These are phyloP conservation scores for Boeremia lycopersici DNA, from an alignment of 2,329 filamentous ascomycete genomes.

Conservation along the genomic window DNA sequence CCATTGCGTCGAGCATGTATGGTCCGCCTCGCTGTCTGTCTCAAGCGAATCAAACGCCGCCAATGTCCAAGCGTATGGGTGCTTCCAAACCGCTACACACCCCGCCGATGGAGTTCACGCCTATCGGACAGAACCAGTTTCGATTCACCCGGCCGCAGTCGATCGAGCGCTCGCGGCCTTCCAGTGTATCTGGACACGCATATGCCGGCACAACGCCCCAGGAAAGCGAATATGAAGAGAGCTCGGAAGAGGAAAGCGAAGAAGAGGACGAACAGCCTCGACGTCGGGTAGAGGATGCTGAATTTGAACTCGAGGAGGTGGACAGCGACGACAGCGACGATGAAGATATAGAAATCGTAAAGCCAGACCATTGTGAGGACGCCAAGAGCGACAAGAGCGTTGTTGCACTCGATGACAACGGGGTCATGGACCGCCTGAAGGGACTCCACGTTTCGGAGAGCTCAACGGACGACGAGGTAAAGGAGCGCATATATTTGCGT, in stretches of 20 bases:
- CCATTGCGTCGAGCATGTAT: constrained; percentile 43
- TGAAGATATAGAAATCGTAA: constrained; percentile 51
- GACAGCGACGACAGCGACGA: constrained; percentile 47
- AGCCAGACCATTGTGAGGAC: constrained; percentile 53
- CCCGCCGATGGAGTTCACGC: constrained; percentile 47
- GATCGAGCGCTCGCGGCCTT: constrained; percentile 44
- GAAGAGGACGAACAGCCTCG: constrained; percentile 31
- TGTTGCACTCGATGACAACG: constrained; percentile 35
- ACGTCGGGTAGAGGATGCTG: constrained; percentile 37
- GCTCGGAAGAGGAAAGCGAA: constrained; percentile 35
- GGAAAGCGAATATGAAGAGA: constrained; percentile 38
- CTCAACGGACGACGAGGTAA: constrained; percentile 42
- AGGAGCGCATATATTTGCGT: constrained; percentile 36
- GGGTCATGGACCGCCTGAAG: constrained; percentile 41
- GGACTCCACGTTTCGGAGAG: constrained; percentile 43
- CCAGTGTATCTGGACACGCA: constrained; percentile 44
- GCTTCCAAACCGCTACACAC: constrained; percentile 39
- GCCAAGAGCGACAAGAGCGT: constrained; percentile 44
- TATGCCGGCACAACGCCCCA: constrained; percentile 37
- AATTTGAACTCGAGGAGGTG: constrained; percentile 53
- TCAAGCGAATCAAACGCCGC: constrained; percentile 40
- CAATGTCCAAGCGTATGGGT: constrained; percentile 43
- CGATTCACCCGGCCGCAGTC: constrained; percentile 46
- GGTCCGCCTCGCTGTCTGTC: constrained; percentile 37
- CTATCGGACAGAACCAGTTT: constrained; percentile 45